These are phyloP conservation scores for Alternaria sp. DNA, from an alignment of 2,329 filamentous ascomycete species.

Conservation along the genomic window DNA sequence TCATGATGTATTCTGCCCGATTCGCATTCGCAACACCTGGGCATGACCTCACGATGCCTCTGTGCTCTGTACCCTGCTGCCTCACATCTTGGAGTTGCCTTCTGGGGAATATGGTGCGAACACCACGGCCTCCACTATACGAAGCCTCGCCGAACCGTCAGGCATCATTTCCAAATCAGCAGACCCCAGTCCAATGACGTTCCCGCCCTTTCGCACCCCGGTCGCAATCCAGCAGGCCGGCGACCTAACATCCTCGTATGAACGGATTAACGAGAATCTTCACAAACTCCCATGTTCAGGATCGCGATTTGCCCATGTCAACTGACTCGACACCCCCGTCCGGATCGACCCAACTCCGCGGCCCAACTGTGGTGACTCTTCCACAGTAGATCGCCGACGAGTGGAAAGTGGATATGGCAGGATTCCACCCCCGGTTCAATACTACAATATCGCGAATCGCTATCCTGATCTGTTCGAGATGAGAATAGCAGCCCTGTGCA, in stretches of 20 bases:
- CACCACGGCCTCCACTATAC: background rate
- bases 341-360: slow-evolving; percentile 13
- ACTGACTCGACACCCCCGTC: slow-evolving; percentile 10
- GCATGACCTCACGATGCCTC: background rate
- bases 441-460: background rate
- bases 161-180: slow-evolving; percentile 9
- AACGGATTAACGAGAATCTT: background rate
- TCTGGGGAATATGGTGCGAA: slow-evolving; percentile 4
- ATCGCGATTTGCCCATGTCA: background rate
- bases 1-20: background rate
- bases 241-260: background rate
- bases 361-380: background rate
- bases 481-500: background rate
- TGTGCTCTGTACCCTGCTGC: background rate
- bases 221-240: background rate
- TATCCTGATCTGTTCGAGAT: background rate
- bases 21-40: background rate
- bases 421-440: slow-evolving; percentile 2
- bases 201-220: background rate
- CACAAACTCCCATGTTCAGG: background rate
- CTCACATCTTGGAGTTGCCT: slow-evolving; percentile 1
- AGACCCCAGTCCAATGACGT: background rate
- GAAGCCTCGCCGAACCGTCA: slow-evolving; percentile 9
- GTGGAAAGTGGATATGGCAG: background rate
- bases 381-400: slow-evolving; percentile 6